Base-by-base conservation (phyloP, 1,284 basidiomycete species). In the Mycosarcoma maydis region DNA sequence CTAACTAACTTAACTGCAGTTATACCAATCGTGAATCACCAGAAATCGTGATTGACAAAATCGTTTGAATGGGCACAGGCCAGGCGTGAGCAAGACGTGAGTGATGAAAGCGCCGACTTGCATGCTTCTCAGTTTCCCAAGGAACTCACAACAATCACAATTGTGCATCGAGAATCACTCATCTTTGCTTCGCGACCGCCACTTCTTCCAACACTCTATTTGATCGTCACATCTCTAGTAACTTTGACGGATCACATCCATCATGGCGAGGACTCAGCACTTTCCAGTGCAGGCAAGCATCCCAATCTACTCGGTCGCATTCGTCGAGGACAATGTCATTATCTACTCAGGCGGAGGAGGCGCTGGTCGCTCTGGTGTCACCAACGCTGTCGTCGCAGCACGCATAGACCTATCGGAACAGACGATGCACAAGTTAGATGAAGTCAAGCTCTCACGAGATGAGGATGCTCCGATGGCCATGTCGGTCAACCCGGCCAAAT, bases 391-490 rank as follows among this genome's bases (percentile, higher is more conserved):
- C 29, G 75, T 80, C 7, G 67, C 67, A 33, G 67, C 60, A 1
- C 56, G 45, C 4, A 44, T 70, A 19, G 52, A 64, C 19, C 47
- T 60, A 9, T 7, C 55, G 6, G 36, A 52, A 11, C 60, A 70
- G 29, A 46, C 50, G 16, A 60, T 70, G 14, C 44, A 56, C 23
- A 49, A 59, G 45, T 61, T 70, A 9, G 62, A 68, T 26, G 64
- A 77, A 20, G 37, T 77, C 38, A 71, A 54, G 26, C 72, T 81
- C 17, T 70, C 70, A 9, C 26, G 71, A 14, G 68, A 78, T 22
- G 78, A 81, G 38, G 79, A 81, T 47, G 79, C 79, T 24, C 79
- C 79, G 2, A 80, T 80, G 78, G 72, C 75, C 39, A 54, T 80
- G 53, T 58, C 77, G 10, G 58, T 78, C 48, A 62, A 77, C 44